Percentiles rank a stretch among this genome's conserved stretches.
Evolutionary conservation across 192 early-diverging fungal genomes (phyloP).

Genomic region (Gigaspora rosea): DNA sequence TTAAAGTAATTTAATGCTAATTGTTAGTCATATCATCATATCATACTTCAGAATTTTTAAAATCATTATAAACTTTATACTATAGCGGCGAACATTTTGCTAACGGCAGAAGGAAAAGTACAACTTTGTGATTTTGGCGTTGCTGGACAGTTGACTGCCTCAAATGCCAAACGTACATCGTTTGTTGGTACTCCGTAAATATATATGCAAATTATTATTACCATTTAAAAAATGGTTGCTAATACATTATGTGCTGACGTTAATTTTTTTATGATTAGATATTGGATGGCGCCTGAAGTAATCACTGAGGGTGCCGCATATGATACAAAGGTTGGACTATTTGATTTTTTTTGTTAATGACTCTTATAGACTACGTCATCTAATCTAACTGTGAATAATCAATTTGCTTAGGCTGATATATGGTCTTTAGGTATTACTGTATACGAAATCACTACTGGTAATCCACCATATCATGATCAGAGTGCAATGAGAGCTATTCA

Average conservation of each 20-base stretch:
- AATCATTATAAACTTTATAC: not conserved
- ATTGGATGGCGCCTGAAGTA: constrained; percentile 91
- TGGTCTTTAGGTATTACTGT: constrained; percentile 99
- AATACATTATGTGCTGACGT: too few species aligned
- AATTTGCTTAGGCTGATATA: constrained; percentile 78
- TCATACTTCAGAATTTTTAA: not conserved
- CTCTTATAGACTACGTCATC: too few species aligned
- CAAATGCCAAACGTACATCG: constrained; percentile 77
- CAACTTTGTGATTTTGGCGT: constrained; percentile 98
- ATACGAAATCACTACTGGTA: constrained; percentile 94
- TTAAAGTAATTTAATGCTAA: not conserved
- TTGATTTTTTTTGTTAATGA: too few species aligned
- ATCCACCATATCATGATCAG: constrained; percentile 89
- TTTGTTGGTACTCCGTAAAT: constrained; percentile 90
- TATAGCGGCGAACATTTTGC: constrained; percentile 87
- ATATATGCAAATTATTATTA: not conserved
- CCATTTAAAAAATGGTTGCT: too few species aligned
- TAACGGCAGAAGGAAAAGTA: constrained; percentile 86
- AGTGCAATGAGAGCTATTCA: constrained; percentile 89
- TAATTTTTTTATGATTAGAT: constrained; percentile 27
- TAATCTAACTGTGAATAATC: not conserved
- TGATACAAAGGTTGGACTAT: constrained; percentile 72
- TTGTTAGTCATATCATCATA: not conserved
- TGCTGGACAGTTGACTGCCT: constrained; percentile 77
- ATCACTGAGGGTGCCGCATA: constrained; percentile 81